Evolutionary conservation across 106 monocot species (phyloP).

Genomic region (Alisma plantagoaquatica): DNA sequence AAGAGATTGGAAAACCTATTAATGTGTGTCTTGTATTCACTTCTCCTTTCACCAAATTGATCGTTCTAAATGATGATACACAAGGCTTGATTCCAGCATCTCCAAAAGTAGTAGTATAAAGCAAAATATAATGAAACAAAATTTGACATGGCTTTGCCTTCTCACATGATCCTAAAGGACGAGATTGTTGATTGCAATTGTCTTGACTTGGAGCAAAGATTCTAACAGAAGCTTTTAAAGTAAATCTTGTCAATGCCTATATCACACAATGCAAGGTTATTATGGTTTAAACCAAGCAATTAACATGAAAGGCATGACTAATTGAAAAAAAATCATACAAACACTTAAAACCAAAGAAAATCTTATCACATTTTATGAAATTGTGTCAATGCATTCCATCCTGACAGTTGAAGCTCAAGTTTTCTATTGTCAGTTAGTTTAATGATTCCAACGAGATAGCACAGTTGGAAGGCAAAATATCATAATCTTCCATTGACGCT

Average conservation of each 20-base stretch:
- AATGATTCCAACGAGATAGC: too few species aligned
- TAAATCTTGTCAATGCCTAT: constrained; percentile 73
- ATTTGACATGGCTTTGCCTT: constrained; percentile 82
- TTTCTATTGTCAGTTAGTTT: too few species aligned
- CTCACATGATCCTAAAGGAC: constrained; percentile 61
- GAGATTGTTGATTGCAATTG: constrained; percentile 52
- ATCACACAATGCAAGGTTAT: too few species aligned
- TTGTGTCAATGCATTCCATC: too few species aligned
- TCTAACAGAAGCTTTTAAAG: constrained; percentile 46
- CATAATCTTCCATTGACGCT: too few species aligned
- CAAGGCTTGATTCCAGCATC: constrained; percentile 89
- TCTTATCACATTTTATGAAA: too few species aligned
- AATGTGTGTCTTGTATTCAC: constrained; percentile 5
- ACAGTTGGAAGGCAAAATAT: too few species aligned
- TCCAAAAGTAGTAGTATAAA: constrained; percentile 74
- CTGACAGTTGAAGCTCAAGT: too few species aligned
- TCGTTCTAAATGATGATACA: constrained; percentile 22
- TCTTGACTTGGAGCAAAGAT: constrained; percentile 49
- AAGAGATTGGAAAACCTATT: background rate
- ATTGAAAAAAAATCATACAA: too few species aligned
- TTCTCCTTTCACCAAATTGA: constrained; percentile 17
- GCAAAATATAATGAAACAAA: constrained; percentile 53
- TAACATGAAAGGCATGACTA: too few species aligned
- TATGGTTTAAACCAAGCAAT: too few species aligned
- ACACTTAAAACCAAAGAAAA: too few species aligned